Conservation (phyloP, 2,329 filamentous ascomycete species). For the Colletotrichum eleusines region DNA sequence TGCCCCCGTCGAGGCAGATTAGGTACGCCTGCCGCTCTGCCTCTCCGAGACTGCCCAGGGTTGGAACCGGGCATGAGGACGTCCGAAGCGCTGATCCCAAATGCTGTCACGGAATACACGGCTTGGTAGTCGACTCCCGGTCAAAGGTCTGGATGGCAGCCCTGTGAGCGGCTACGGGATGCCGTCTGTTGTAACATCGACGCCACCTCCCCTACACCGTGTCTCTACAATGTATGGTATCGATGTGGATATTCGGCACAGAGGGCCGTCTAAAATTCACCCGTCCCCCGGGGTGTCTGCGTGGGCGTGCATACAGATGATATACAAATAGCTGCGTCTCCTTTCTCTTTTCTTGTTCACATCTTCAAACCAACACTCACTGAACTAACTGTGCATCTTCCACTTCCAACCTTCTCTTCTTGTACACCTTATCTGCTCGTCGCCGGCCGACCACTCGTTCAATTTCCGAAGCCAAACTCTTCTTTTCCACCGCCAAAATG, state of each 20-base stretch:
- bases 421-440: conserved; percentile 56
- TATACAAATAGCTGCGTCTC: conserved; percentile 46
- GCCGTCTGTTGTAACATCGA: conserved; percentile 21
- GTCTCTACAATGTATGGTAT: conserved; percentile 28
- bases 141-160: conserved; percentile 33
- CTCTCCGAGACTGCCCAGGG: not conserved
- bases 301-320: conserved; percentile 11
- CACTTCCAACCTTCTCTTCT: conserved; percentile 43
- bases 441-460: conserved; percentile 64
- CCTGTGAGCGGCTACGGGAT: conserved; percentile 16
- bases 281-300: conserved; percentile 1
- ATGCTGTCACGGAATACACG: conserved; percentile 16
- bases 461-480: conserved; percentile 43
- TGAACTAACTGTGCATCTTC: conserved; percentile 29
- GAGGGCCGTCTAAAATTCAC: not conserved
- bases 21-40: not conserved
- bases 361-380: conserved; percentile 34
- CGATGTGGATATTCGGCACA: conserved; percentile 38
- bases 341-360: conserved; percentile 35
- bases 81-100: conserved; percentile 36
- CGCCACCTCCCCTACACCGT: conserved; percentile 14
- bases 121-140: conserved; percentile 17
- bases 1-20: conserved; percentile 1
- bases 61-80: conserved; percentile 30
- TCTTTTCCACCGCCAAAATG: conserved; percentile 59